Evolutionary conservation across 2,329 filamentous ascomycete species (phyloP), one percentile per base, ranked within the genome.

Genomic region (Colletotrichum sp.): DNA sequence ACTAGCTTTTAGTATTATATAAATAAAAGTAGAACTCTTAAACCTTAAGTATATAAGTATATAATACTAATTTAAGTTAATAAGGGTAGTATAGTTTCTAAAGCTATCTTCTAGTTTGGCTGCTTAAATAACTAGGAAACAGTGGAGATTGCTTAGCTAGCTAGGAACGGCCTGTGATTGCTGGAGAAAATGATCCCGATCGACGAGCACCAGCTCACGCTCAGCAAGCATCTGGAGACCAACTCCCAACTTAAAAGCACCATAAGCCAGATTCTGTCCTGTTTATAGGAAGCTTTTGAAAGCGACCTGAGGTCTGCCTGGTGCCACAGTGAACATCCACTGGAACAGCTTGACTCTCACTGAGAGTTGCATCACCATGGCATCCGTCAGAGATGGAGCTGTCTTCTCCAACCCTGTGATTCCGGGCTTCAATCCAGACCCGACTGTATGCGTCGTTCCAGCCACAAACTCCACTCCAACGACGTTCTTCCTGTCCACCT

Each of bases 401-500:
- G 82, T 71, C n/a, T 86, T 86, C 72, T 77, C 77, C n/a, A 87
- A 92, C 79, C 91, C 91, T 3, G 87, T 92, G 24, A 85, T 93
- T 52, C 85, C 87, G 3, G 91, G 91, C 28, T 93, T 92, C 84
- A 92, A 93, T 72, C 90, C 91, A 8, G 92, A 93, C 77, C 91
- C 92, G 0, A 92, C 90, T 1, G 78, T 86, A 18, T 86, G 85
- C 62, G 82, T 85, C 6, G 83, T 85, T 8, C 83, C 82, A 10
- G 82, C 83, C 18, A 81, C 81, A 0, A 78, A 78, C 4, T 76
- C 79, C 6, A 71, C 79, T 3, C 82, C 82, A 4, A 78, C 82
- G 8, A 82, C 80, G 3, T 93, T 89, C 80, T 93, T 90, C 81
- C 86, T 93, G 32, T 89, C 89, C 49, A 93, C 90, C 6, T 93